phyloP scores from a whole-genome alignment of 371 early-diverging fungal species.

The Batkoa obscura region DNA sequence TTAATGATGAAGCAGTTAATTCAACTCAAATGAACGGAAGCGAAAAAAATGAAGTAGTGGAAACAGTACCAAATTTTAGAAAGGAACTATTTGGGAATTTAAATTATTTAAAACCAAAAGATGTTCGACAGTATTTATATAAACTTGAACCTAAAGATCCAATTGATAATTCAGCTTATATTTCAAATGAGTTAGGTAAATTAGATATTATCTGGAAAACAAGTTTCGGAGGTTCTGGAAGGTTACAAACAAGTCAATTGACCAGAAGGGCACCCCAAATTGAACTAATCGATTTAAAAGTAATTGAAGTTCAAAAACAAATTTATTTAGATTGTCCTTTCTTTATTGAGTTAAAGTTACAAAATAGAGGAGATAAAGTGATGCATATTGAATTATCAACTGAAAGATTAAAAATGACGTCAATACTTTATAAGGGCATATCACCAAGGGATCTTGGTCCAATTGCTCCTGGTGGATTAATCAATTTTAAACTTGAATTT shows the following conservation, averaged over 20 bases:
- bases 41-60: neutral
- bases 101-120: constrained; percentile 44
- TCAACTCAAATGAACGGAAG: neutral
- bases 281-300: constrained; percentile 54
- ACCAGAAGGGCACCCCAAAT: constrained; percentile 58
- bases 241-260: constrained; percentile 86
- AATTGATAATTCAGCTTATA: constrained; percentile 19
- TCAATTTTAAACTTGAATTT: constrained; percentile 51
- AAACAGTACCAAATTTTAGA: constrained; percentile 9
- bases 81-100: constrained; percentile 32
- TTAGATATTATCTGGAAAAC: constrained; percentile 88
- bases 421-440: constrained; percentile 57
- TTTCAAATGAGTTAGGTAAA: constrained; percentile 65
- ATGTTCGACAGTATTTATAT: constrained; percentile 79
- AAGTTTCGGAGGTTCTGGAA: constrained; percentile 62
- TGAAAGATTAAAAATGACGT: constrained; percentile 58
- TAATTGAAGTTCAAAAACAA: constrained; percentile 21
- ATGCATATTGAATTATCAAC: constrained; percentile 43
- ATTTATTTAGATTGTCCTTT: constrained; percentile 44
- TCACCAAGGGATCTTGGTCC: constrained; percentile 41
- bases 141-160: constrained; percentile 42
- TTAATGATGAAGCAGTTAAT: neutral
- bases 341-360: constrained; percentile 19
- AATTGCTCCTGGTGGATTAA: constrained; percentile 30
- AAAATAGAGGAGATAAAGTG: constrained; percentile 7